These are phyloP conservation scores for Collybia sp. DNA, from an alignment of 768 basidiomycete genomes.

Conservation along the genomic window DNA sequence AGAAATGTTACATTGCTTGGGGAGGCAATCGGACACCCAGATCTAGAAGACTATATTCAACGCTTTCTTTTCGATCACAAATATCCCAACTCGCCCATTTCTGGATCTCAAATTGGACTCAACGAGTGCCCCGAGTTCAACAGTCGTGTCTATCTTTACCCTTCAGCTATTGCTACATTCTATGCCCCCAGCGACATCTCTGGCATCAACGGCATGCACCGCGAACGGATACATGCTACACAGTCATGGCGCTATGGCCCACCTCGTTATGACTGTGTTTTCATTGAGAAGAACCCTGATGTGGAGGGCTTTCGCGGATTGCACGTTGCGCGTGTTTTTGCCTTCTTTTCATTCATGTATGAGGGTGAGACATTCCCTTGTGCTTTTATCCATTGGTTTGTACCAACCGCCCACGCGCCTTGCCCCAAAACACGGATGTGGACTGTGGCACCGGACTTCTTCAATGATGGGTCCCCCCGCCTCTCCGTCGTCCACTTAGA, in stretches of 20 bases:
- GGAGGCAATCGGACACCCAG: too few relatives aligned
- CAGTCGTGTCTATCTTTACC: constrained; percentile 4
- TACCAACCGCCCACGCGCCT: not conserved
- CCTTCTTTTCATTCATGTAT: not conserved
- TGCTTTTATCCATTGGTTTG: not conserved
- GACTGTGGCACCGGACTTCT: not conserved
- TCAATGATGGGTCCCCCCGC: not conserved
- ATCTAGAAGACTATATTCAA: too few relatives aligned
- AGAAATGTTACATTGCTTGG: too few relatives aligned
- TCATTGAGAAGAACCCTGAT: constrained; percentile 1
- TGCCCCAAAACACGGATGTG: not conserved
- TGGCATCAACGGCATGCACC: constrained; percentile 6
- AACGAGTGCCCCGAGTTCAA: not conserved
- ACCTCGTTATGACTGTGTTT: constrained; percentile 14
- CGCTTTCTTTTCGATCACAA: constrained; percentile 13
- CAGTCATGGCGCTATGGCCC: constrained; percentile 11
- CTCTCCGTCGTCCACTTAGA: not conserved
- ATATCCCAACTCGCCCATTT: constrained; percentile 7
- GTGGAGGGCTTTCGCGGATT: not conserved
- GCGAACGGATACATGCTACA: constrained; percentile 13
- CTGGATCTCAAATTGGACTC: constrained; percentile 3
- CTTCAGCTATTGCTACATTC: constrained; percentile 16
- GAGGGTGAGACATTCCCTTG: not conserved
- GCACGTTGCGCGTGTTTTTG: not conserved
- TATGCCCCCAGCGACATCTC: constrained; percentile 8